phyloP scores from a whole-genome alignment of 305 asterid genomes.

The Galium porrigens region DNA sequence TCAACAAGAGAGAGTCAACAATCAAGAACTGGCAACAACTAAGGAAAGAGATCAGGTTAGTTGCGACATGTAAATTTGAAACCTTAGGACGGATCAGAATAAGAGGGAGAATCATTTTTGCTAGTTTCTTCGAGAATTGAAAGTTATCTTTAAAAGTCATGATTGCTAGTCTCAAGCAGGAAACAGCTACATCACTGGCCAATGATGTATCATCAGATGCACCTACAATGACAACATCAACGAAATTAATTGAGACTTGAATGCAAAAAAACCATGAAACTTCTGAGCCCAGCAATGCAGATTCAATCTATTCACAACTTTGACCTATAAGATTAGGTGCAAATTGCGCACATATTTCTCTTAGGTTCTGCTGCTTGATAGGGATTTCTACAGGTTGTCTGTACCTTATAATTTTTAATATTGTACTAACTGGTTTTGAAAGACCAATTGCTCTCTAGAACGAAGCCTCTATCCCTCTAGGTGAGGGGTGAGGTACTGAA shows the following conservation, averaged over 20 bases:
- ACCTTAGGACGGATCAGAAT: slow-evolving; percentile 66
- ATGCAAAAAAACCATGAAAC: neutral
- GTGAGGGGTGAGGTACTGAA: neutral
- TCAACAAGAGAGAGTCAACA: neutral
- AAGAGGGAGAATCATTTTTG: slow-evolving; percentile 54
- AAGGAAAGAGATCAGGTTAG: neutral
- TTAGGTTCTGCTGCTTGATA: neutral
- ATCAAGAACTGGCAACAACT: slow-evolving; percentile 17
- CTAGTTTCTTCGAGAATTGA: slow-evolving; percentile 31
- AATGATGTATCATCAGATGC: slow-evolving; percentile 30
- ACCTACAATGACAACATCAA: slow-evolving; percentile 37
- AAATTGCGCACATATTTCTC: neutral
- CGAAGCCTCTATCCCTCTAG: neutral
- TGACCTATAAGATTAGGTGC: neutral
- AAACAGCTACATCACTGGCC: slow-evolving; percentile 34
- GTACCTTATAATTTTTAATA: neutral
- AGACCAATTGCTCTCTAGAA: neutral
- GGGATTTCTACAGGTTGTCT: neutral
- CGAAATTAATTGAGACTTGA: neutral
- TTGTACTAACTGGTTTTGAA: neutral
- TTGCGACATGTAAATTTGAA: slow-evolving; percentile 7
- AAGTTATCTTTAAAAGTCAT: slow-evolving; percentile 39
- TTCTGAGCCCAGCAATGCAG: neutral
- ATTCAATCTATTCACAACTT: neutral
- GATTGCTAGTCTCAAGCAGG: slow-evolving; percentile 48